phyloP scores from a whole-genome alignment of 2,329 filamentous ascomycete species.

The Orbilia oligospora region DNA sequence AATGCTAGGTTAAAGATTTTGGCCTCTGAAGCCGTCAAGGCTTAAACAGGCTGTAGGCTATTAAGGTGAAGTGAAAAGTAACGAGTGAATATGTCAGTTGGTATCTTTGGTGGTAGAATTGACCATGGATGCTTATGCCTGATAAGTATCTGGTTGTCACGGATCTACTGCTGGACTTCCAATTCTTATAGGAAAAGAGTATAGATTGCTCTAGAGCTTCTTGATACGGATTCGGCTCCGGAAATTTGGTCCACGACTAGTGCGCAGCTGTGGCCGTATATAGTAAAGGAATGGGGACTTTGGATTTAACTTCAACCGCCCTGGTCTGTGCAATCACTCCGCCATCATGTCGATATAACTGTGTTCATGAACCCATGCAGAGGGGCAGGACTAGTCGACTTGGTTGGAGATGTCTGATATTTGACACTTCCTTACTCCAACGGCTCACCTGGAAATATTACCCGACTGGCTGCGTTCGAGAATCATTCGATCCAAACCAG shows the following conservation, averaged over 20 bases:
- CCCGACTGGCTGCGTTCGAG: conserved; percentile 39
- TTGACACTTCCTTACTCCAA: neutral
- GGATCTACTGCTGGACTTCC: conserved; percentile 32
- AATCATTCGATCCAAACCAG: conserved; percentile 9
- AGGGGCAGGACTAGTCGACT: neutral
- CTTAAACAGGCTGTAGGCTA: neutral
- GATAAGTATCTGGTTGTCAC: conserved; percentile 28
- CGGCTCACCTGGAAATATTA: conserved; percentile 25
- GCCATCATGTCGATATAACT: neutral
- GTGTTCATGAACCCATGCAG: neutral
- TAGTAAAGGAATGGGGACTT: neutral
- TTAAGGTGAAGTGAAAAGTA: conserved; percentile 5
- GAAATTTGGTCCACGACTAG: conserved; percentile 17
- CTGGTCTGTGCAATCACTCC: conserved; percentile 4
- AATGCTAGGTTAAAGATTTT: neutral
- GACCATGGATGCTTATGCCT: conserved; percentile 23
- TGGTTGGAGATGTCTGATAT: conserved; percentile 15
- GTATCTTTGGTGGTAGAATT: conserved; percentile 1
- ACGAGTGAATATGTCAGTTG: conserved; percentile 41
- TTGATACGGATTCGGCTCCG: conserved; percentile 39
- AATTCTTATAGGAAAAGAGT: conserved; percentile 31
- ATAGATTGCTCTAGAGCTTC: conserved; percentile 27
- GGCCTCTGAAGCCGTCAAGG: neutral
- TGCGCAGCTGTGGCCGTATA: conserved; percentile 23
- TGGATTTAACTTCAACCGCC: neutral